Evolutionary conservation across 148 eudicot species (phyloP), one percentile per base, ranked within the genome.

Genomic region (Euryodendron excelsum): DNA sequence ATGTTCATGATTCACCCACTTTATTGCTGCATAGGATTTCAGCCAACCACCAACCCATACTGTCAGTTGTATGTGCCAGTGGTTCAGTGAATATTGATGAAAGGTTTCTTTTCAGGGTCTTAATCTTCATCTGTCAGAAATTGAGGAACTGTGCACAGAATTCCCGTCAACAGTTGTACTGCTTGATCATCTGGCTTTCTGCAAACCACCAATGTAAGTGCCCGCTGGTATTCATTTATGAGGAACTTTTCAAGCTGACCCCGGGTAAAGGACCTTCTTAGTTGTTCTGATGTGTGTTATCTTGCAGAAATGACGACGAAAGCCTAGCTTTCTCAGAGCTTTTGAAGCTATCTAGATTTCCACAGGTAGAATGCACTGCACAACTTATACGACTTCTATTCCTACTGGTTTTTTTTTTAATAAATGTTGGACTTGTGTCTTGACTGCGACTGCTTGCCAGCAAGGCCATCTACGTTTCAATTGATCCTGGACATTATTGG

Each of bases 131-230:
- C 71, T 88, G 58, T 83, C 90, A 76, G 97, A 94, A 84, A 94
- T 94, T 55, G 86, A 86, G 86, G 79, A 83, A 68, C 77, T 94
- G 77, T 94, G 98, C 80, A 82, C 84, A 60, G 89, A 87, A 63
- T 92, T 84, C 82, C 98, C 95, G 47, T 84, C 88, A n/a, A 94
- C 98, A 28, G 69, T 81, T 58, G 98, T 94, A 65, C 52, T 94
- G 63, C 85, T 94, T 74, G 98, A 94, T 87, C 98, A 94, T 86
- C 37, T 94, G 79, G 98, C 90, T 39, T 94, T 94, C 86, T 94
- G 98, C 84, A 90, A 91, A 60, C 92, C 93, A 41, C 97, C 97
- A 71, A 73, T 17, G 98, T 90, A 89, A 83, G 84, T 67, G 62
- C 72, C 68, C 78, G n/a, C n/a, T 39, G 25, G 25, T 78, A 36